Conservation (phyloP, 352 stramenopile genomes). For the Globisporangium recalcitrans region DNA sequence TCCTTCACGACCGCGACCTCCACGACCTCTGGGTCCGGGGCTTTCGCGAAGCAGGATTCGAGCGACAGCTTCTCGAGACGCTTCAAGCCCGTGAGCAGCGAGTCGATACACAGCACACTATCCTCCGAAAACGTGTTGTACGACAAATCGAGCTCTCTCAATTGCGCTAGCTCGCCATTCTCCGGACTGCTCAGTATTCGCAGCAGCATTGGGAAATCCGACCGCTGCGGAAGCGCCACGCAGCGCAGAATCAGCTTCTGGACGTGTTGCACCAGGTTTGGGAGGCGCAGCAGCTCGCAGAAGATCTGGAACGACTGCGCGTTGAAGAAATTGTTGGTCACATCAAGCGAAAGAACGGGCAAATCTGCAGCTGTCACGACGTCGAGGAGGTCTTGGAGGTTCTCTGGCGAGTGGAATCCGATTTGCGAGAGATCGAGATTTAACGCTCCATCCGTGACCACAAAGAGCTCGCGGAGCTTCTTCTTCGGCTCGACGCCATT, state of each 20-base stretch:
- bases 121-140: constrained; percentile 61
- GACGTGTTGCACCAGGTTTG: constrained; percentile 27
- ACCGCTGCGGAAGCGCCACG: constrained; percentile 40
- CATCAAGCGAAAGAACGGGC: constrained; percentile 39
- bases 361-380: constrained; percentile 32
- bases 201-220: constrained; percentile 41
- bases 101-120: constrained; percentile 27
- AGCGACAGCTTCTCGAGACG: constrained; percentile 40
- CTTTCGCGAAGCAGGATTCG: constrained; percentile 54
- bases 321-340: constrained; percentile 68
- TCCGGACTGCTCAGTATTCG: constrained; percentile 29
- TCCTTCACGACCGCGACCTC: constrained; percentile 36
- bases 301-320: constrained; percentile 40
- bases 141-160: constrained; percentile 57
- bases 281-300: constrained; percentile 35
- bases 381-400: constrained; percentile 47
- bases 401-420: constrained; percentile 45
- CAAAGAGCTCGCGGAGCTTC: constrained; percentile 35
- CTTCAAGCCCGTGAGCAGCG: constrained; percentile 33
- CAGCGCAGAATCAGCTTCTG: constrained; percentile 38
- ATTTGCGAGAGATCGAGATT: constrained; percentile 43
- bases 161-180: constrained; percentile 17
- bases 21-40: constrained; percentile 30
- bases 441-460: constrained; percentile 31
- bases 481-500: constrained; percentile 31